Conservation (phyloP, 805 yeast species). For the Candida ascalaphidarum region DNA sequence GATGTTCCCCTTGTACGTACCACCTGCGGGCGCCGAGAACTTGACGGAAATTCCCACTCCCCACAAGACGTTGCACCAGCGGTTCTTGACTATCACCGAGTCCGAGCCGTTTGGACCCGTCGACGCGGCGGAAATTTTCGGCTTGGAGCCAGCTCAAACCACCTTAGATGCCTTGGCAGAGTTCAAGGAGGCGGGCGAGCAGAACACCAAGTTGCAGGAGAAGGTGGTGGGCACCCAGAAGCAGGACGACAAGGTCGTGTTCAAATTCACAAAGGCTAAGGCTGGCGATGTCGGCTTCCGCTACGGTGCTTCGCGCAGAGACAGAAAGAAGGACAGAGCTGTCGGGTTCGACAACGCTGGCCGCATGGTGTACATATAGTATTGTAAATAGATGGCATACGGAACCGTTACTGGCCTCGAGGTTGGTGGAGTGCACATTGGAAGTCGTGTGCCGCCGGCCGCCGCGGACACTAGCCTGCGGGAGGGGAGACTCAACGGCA, state of each 20-base stretch:
- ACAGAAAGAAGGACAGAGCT: constrained; percentile 75
- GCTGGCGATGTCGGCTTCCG: constrained; percentile 86
- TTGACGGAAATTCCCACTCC: constrained; percentile 94
- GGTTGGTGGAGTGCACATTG: no score
- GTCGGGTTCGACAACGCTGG: constrained; percentile 66
- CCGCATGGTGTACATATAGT: constrained; percentile 34
- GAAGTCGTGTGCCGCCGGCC: no score
- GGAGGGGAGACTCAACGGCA: no score
- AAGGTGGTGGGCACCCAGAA: constrained; percentile 46
- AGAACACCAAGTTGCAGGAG: constrained; percentile 15
- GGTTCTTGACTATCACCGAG: constrained; percentile 86
- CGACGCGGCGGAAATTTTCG: constrained; percentile 83
- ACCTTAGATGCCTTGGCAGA: constrained; percentile 65
- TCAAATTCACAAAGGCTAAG: constrained; percentile 68
- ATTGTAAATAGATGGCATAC: no score
- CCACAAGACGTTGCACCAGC: constrained; percentile 67
- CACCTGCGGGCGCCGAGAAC: constrained; percentile 48
- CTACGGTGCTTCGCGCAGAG: constrained; percentile 87
- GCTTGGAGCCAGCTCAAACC: constrained; percentile 78
- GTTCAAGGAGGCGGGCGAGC: constrained; percentile 41
- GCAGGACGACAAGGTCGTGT: constrained; percentile 62
- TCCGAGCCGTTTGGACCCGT: constrained; percentile 93
- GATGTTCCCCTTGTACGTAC: constrained; percentile 69
- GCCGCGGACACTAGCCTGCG: no score
- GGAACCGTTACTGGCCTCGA: no score